Evolutionary conservation across 805 yeast genomes (phyloP), one percentile per base, ranked within the genome.

Genomic region (Candida endomychidarum): DNA sequence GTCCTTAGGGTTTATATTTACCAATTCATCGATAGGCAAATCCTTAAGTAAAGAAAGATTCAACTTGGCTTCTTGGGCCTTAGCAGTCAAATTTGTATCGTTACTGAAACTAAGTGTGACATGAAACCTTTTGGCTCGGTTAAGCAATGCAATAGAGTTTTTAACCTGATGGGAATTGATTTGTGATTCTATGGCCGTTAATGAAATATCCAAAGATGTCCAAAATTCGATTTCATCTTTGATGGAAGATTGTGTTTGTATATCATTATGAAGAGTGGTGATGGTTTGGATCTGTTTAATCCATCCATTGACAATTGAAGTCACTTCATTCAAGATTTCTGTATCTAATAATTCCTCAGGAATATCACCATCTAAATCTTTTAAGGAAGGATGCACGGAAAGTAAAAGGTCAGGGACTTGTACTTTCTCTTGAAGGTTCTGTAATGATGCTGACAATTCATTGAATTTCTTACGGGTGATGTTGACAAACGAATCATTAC

Each of bases 141-240:
- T 76, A 40, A 90, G 65, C 0, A 85, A 64, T 1, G 75, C 77
- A 10, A 88, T 59, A 0, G 93, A 78, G 7, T 75, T 56, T 15
- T 60, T 63, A 1, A 87, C 76, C 24, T 77, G 81, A 0, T 71
- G 68, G 1, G 77, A 65, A 3, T 69, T 58, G 1, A 86, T 58
- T 53, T 88, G 96, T 1, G 67, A 65, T 38, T 77, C 75, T 0
- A 86, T 69, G 1, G 79, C 63, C 2, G 50, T 42, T 30, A 90
- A 63, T 0, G 86, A 81, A 2, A 60, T 53, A 50, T 86, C 91
- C 66, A 86, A 69, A 0, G 87, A 75, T 7, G 67, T 62, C 97
- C 97, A 90, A 49, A 85, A 89, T 34, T 72, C 77, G 3, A 84
- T 68, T 52, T 90, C 97, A 28, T 83, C 88, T 1, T 60, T 49